Percentiles rank a stretch among this genome's conserved stretches.
Evolutionary conservation across 2,329 filamentous ascomycete species (phyloP).

Genomic region (Hysterium pulicare): DNA sequence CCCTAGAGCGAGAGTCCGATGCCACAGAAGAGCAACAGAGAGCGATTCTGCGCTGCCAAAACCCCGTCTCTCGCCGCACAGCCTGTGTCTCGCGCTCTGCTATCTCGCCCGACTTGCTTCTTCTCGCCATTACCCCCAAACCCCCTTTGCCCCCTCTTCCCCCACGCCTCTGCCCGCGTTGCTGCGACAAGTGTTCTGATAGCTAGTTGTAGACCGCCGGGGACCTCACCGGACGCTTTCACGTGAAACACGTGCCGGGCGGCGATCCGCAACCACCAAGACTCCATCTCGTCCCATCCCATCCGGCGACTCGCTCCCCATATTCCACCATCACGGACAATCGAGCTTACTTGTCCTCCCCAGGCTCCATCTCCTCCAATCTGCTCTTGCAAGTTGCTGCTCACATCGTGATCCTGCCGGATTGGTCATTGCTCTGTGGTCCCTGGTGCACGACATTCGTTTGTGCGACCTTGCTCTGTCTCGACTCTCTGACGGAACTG

Average conservation of each 20-base stretch:
- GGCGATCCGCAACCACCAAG: conserved; percentile 5
- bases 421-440: background rate
- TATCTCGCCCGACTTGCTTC: conserved; percentile 3
- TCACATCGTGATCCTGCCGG: background rate
- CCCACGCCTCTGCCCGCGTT: conserved; percentile 1
- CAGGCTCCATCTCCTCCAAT: too few relatives aligned
- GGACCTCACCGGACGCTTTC: conserved; percentile 9
- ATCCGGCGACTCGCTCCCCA: background rate
- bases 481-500: conserved; percentile 1
- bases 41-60: background rate
- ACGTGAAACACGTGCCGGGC: conserved; percentile 27
- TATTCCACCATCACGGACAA: too few relatives aligned
- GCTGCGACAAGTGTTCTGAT: conserved; percentile 5
- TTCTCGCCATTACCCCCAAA: background rate
- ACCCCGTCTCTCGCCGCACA: background rate
- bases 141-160: background rate
- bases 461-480: conserved; percentile 3
- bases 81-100: background rate
- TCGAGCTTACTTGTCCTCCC: too few relatives aligned
- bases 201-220: too few relatives aligned
- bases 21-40: background rate
- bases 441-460: conserved; percentile 1
- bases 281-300: conserved; percentile 3
- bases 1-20: background rate
- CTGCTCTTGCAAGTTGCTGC: too few relatives aligned